A percentile compares a stretch with the other conserved stretches of the same genome.
phyloP scores from a whole-genome alignment of 2,329 filamentous ascomycete species.

The Juglanconis sp. region DNA sequence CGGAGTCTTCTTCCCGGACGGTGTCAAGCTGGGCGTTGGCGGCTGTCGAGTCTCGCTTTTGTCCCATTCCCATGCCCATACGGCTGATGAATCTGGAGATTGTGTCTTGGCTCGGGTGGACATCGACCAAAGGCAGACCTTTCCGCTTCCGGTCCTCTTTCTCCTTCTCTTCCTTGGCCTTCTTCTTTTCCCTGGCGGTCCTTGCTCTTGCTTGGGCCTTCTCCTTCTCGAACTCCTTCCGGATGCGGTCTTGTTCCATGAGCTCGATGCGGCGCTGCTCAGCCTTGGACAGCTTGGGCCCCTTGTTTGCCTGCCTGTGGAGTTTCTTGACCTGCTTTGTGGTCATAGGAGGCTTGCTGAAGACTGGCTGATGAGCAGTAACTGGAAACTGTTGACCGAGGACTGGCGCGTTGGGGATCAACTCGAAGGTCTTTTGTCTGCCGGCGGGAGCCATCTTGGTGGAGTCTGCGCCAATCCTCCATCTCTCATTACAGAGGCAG shows the following conservation, averaged over 20 bases:
- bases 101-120: slow-evolving; percentile 55
- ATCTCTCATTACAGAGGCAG: background rate
- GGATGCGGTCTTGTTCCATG: slow-evolving; percentile 52
- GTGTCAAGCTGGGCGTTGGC: slow-evolving; percentile 16
- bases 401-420: slow-evolving; percentile 17
- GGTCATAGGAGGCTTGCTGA: slow-evolving; percentile 42
- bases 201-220: slow-evolving; percentile 46
- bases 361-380: slow-evolving; percentile 11
- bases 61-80: slow-evolving; percentile 24
- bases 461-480: background rate
- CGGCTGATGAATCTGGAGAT: slow-evolving; percentile 51
- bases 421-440: slow-evolving; percentile 31
- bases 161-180: slow-evolving; percentile 48
- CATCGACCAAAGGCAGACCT: slow-evolving; percentile 51
- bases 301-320: slow-evolving; percentile 39
- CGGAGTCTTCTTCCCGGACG: slow-evolving; percentile 2
- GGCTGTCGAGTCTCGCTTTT: slow-evolving; percentile 20
- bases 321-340: slow-evolving; percentile 46
- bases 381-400: slow-evolving; percentile 12
- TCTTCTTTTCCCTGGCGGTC: slow-evolving; percentile 52
- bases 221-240: slow-evolving; percentile 49
- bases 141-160: slow-evolving; percentile 48
- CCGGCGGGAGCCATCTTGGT: slow-evolving; percentile 27
- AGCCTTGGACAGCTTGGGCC: slow-evolving; percentile 39
- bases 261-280: slow-evolving; percentile 40